Conservation (phyloP, 2,329 filamentous ascomycete genomes). For the Periconia sp. region DNA sequence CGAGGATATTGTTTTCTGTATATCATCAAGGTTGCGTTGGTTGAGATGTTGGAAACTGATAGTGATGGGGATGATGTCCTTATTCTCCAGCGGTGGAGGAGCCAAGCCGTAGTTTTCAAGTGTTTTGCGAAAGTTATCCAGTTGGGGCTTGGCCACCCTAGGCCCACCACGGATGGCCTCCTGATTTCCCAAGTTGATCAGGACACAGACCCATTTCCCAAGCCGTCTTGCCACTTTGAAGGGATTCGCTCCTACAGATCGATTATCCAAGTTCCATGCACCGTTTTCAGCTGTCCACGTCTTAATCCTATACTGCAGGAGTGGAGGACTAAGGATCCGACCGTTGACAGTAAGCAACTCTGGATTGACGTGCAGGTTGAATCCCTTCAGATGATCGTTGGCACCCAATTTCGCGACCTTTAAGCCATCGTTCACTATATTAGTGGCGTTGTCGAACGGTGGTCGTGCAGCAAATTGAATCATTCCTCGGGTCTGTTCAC, state of each 20-base stretch:
- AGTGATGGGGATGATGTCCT: too few relatives aligned
- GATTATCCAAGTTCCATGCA: conserved; percentile 66
- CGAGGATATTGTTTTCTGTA: conserved; percentile 64
- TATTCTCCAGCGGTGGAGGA: conserved; percentile 15
- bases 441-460: conserved; percentile 31
- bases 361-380: conserved; percentile 64
- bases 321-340: conserved; percentile 65
- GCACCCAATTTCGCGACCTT: conserved; percentile 28
- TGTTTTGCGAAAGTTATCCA: conserved; percentile 18
- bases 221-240: conserved; percentile 25
- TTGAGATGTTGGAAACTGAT: conserved; percentile 14
- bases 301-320: conserved; percentile 57
- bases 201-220: conserved; percentile 28
- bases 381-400: conserved; percentile 44
- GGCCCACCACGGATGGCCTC: conserved; percentile 23
- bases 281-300: conserved; percentile 50
- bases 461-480: conserved; percentile 36
- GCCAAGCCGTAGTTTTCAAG: conserved; percentile 27
- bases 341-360: conserved; percentile 71
- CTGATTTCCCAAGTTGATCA: conserved; percentile 27
- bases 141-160: conserved; percentile 3
- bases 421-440: conserved; percentile 28
- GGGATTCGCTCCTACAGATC: conserved; percentile 24
- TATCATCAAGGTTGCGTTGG: conserved; percentile 47
- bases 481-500: conserved; percentile 33